Base-by-base conservation (phyloP, 139 green algal genomes). In the Pycnococcus provasolii region DNA sequence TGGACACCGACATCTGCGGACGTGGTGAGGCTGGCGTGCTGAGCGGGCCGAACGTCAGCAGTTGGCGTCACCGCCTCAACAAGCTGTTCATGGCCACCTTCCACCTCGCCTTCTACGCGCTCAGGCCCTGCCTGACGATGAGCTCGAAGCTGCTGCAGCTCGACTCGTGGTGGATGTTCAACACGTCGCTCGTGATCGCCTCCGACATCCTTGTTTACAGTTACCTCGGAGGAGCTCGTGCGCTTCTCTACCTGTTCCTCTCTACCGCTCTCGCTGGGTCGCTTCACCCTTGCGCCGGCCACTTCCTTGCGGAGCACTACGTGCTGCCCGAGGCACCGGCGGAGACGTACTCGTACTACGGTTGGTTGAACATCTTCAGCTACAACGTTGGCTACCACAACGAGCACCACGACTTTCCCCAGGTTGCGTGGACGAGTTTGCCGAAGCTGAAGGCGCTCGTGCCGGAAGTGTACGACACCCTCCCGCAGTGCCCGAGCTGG, bases 321-420 rank as follows among this genome's bases (percentile, higher is more conserved):
- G 80, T 76, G 55, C 88, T 90, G 54, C 48, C 75, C 2, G 71
- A 76, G 61, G 46, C 70, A 43, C 77, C 77, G 6, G 6, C 26
- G 50, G 85, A 90, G 79, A 90, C 85, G 2, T 90, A 90, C 74
- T 81, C 66, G 37, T 90, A 90, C 77, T 90, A 90, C 53, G 85
- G 85, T 45, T 76, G 81, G 37, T 62, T 89, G 26, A 90, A 90
- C 76, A 41, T 66, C 13, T 64, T 90, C 2, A 77, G 73, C 53
- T 90, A 86, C 74, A 89, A 90, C 57, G 83, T 90, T 42, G 85
- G 85, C 15, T 89, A 84, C 70, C 85, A 90, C 78, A 89, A 89
- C 50, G 85, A 90, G 76, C 85, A 90, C 73, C 85, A 90, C 68
- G 85, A 90, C 81, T 90, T 90, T 70, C 83, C 85, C 0, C 74